phyloP scores from a whole-genome alignment of 2,329 filamentous ascomycete genomes.

The Colletotrichum navitas region DNA sequence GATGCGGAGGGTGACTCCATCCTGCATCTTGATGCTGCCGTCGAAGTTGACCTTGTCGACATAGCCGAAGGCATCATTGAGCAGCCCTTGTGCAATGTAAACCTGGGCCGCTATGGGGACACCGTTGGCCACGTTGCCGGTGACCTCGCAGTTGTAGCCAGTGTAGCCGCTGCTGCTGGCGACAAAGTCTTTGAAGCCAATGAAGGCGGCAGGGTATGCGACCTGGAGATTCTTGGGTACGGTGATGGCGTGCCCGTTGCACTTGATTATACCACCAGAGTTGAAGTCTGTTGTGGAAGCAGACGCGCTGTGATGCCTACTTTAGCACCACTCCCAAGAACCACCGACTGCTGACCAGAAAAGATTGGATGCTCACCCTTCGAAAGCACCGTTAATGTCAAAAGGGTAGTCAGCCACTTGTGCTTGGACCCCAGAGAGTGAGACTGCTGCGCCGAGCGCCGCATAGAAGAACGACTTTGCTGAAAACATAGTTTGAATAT shows the following conservation, averaged over 20 bases:
- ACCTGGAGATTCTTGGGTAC: slow-evolving; percentile 44
- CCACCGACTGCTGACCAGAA: no score
- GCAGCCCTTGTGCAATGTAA: slow-evolving; percentile 51
- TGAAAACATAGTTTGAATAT: no score
- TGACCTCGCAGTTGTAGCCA: slow-evolving; percentile 46
- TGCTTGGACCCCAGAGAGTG: slow-evolving; percentile 1
- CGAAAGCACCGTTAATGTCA: slow-evolving; percentile 37
- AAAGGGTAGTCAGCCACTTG: slow-evolving; percentile 36
- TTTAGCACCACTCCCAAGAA: background rate
- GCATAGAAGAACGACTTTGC: no score
- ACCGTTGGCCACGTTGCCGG: slow-evolving; percentile 54
- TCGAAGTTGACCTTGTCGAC: slow-evolving; percentile 51
- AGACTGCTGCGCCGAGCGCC: slow-evolving; percentile 5
- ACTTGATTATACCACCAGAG: slow-evolving; percentile 40
- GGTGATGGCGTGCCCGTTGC: slow-evolving; percentile 40
- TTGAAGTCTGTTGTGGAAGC: slow-evolving; percentile 28
- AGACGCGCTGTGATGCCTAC: slow-evolving; percentile 32
- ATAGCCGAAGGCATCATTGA: slow-evolving; percentile 53
- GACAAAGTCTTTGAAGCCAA: slow-evolving; percentile 43
- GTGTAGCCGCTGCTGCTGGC: slow-evolving; percentile 20
- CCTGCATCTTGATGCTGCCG: slow-evolving; percentile 53
- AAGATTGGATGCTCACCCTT: slow-evolving; percentile 17
- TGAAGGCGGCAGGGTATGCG: slow-evolving; percentile 43
- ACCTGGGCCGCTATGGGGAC: slow-evolving; percentile 55
- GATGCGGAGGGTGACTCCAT: slow-evolving; percentile 53